These are phyloP conservation scores for Tetrahymena elliotti DNA, from an alignment of 73 alveolate species.

Conservation along the genomic window DNA sequence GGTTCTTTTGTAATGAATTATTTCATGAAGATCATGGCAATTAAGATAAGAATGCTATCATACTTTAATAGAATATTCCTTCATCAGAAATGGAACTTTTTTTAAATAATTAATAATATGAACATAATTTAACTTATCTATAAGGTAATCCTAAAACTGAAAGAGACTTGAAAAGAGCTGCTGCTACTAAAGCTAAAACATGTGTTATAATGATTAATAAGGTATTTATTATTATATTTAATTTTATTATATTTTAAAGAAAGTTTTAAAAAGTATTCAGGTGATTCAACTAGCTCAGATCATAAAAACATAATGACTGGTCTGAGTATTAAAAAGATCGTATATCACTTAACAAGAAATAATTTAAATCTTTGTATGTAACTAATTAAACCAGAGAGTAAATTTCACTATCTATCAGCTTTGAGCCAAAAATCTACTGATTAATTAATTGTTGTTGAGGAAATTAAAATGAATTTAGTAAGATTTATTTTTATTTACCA, in stretches of 20 bases:
- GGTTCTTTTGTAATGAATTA: conserved; percentile 82
- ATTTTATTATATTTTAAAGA: conserved; percentile 16
- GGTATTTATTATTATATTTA: background rate
- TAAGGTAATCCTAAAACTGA: conserved; percentile 66
- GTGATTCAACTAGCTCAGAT: conserved; percentile 49
- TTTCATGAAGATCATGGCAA: conserved; percentile 94
- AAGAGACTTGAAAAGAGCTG: conserved; percentile 80
- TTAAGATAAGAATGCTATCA: conserved; percentile 86
- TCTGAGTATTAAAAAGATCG: conserved; percentile 77
- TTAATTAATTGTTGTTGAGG: conserved; percentile 68
- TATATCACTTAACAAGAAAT: conserved; percentile 61
- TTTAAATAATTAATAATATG: conserved; percentile 81
- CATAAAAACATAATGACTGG: conserved; percentile 88
- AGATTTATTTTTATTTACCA: background rate
- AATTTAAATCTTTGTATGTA: conserved; percentile 78
- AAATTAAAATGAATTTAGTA: conserved; percentile 44
- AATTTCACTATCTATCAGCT: conserved; percentile 74
- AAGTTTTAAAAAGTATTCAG: conserved; percentile 70
- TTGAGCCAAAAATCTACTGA: conserved; percentile 55
- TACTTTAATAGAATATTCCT: conserved; percentile 75
- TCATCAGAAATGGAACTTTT: conserved; percentile 84
- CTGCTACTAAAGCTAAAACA: conserved; percentile 75
- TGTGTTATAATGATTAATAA: conserved; percentile 82
- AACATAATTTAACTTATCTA: conserved; percentile 63
- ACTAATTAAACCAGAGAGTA: conserved; percentile 90